Evolutionary conservation across 495 filamentous ascomycete species (phyloP).

Genomic region (Bacidia gigantensis): DNA sequence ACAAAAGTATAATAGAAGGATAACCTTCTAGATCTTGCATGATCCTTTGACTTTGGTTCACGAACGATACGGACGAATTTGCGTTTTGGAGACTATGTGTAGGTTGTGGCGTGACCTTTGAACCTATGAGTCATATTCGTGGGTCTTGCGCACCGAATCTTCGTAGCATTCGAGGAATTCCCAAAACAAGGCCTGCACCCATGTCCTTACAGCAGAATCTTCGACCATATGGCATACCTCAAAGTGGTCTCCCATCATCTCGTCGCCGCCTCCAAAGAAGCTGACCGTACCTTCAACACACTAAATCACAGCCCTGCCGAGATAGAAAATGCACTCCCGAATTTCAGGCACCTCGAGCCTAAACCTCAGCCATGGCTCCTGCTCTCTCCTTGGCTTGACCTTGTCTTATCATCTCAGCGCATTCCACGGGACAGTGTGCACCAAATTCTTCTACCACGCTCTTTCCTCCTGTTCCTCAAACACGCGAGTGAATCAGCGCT

Average conservation of each 20-base stretch:
- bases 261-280: background rate
- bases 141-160: no score
- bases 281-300: constrained; percentile 7
- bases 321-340: background rate
- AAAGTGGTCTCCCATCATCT: constrained; percentile 2
- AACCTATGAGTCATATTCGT: no score
- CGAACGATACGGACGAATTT: no score
- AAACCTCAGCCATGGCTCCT: constrained; percentile 9
- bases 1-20: no score
- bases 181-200: no score
- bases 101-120: no score
- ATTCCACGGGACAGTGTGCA: constrained; percentile 4
- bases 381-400: constrained; percentile 9
- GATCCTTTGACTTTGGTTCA: no score
- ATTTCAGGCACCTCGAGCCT: background rate
- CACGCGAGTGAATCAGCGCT: background rate
- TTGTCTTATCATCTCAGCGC: constrained; percentile 8
- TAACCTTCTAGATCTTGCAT: no score
- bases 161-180: no score
- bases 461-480: constrained; percentile 2
- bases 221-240: no score
- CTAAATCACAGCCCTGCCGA: constrained; percentile 6
- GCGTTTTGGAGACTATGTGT: no score
- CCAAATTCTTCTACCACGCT: constrained; percentile 2
- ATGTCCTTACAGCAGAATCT: no score